Conservation (phyloP, 768 basidiomycete species). For the Amylocystis lapponica region DNA sequence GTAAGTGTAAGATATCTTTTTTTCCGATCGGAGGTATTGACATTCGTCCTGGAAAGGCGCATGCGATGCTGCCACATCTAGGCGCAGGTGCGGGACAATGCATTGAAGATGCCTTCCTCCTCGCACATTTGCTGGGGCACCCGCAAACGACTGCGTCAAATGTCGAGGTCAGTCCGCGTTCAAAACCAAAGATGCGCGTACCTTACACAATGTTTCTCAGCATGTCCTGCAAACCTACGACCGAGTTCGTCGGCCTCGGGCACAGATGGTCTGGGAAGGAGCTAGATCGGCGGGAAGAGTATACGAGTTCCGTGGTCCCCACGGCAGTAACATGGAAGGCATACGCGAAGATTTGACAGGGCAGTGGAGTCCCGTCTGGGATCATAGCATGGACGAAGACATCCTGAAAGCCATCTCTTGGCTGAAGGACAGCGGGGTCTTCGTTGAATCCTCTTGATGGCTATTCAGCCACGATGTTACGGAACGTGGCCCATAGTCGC, state of each 20-base stretch:
- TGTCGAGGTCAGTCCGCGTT: constrained; percentile 31
- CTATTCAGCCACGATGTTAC: too few species aligned
- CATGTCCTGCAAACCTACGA: constrained; percentile 43
- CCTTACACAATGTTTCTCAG: constrained; percentile 23
- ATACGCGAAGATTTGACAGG: constrained; percentile 31
- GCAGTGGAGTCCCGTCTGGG: constrained; percentile 46
- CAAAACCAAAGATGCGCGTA: too few species aligned
- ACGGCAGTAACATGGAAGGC: constrained; percentile 22
- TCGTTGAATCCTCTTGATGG: too few species aligned
- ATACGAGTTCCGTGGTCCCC: constrained; percentile 36
- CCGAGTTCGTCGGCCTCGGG: constrained; percentile 38
- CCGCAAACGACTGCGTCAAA: constrained; percentile 33
- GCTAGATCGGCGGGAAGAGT: constrained; percentile 39
- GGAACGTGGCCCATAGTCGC: too few species aligned
- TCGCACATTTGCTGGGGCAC: constrained; percentile 41
- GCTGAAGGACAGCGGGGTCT: neutral
- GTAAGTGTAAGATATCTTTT: constrained; percentile 3
- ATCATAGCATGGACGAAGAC: constrained; percentile 36
- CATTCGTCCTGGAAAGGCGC: constrained; percentile 27
- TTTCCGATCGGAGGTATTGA: neutral
- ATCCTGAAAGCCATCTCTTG: constrained; percentile 13
- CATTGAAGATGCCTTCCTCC: constrained; percentile 47
- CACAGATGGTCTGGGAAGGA: constrained; percentile 40
- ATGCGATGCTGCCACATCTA: constrained; percentile 54
- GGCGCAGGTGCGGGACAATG: constrained; percentile 57